Evolutionary conservation across 2,329 filamentous ascomycete genomes (phyloP).

Genomic region (Blumeria hordei): DNA sequence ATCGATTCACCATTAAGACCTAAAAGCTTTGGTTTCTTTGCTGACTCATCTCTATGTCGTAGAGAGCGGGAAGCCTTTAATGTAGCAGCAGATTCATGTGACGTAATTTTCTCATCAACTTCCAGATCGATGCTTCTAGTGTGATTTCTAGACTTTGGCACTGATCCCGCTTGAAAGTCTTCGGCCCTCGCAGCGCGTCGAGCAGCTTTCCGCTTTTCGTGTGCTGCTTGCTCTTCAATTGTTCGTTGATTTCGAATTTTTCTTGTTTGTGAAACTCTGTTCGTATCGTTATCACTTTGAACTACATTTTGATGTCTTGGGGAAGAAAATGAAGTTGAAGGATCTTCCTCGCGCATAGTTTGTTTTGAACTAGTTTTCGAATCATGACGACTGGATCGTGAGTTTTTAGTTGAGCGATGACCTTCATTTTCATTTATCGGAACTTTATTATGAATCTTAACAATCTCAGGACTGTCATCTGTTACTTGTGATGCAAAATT

Average conservation of each 20-base stretch:
- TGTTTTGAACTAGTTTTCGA: slow-evolving; percentile 2
- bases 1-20: slow-evolving; percentile 10
- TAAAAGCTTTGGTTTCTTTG: slow-evolving; percentile 7
- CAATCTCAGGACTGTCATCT: no score
- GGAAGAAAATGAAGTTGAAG: slow-evolving; percentile 3
- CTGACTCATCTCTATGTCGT: slow-evolving; percentile 6
- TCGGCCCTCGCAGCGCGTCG: slow-evolving; percentile 6
- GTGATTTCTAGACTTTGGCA: slow-evolving; percentile 2
- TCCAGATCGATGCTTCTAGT: slow-evolving; percentile 1
- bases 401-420: slow-evolving; percentile 9
- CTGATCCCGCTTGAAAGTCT: slow-evolving; percentile 2
- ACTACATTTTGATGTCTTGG: slow-evolving; percentile 6
- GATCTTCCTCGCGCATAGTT: neutral
- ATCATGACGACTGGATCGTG: slow-evolving; percentile 6
- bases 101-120: neutral
- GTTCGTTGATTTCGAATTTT: slow-evolving; percentile 9
- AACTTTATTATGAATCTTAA: no score
- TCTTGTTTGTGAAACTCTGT: slow-evolving; percentile 7
- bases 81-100: slow-evolving; percentile 4
- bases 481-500: no score
- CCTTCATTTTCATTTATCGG: slow-evolving; percentile 4
- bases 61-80: slow-evolving; percentile 5
- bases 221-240: slow-evolving; percentile 13
- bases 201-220: slow-evolving; percentile 12
- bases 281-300: slow-evolving; percentile 13